phyloP scores from a whole-genome alignment of 1,284 basidiomycete species.

The Cutaneotrichosporon dermatis region DNA sequence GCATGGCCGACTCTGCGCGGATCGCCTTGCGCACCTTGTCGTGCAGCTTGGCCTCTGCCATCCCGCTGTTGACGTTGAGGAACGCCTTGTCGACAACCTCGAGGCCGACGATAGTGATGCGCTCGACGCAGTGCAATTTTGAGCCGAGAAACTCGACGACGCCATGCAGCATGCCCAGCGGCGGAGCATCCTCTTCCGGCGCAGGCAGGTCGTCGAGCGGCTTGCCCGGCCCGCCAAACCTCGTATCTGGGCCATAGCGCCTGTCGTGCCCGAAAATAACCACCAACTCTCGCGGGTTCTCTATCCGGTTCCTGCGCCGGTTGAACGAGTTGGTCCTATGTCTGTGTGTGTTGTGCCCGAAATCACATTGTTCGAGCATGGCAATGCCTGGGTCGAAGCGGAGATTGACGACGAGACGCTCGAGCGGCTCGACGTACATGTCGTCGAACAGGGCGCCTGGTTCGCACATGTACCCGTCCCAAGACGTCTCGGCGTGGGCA shows the following conservation, averaged over 20 bases:
- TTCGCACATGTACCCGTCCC: constrained; percentile 6
- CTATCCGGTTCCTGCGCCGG: constrained; percentile 1
- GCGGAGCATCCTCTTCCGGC: not conserved
- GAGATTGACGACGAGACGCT: constrained; percentile 1
- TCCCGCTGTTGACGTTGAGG: not conserved
- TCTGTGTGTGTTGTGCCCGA: constrained; percentile 3
- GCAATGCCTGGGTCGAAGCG: not conserved
- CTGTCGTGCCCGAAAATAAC: constrained; percentile 1
- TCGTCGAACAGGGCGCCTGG: constrained; percentile 3
- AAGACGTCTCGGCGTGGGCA: constrained; percentile 5
- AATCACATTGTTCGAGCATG: constrained; percentile 2
- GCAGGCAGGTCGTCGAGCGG: not conserved
- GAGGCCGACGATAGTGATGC: constrained; percentile 1
- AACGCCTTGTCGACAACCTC: not conserved
- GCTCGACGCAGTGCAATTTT: constrained; percentile 4
- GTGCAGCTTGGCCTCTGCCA: constrained; percentile 1
- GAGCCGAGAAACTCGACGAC: constrained; percentile 4
- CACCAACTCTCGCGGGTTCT: constrained; percentile 3
- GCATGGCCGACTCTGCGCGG: not conserved
- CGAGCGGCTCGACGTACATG: constrained; percentile 4
- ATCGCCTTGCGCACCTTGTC: constrained; percentile 5
- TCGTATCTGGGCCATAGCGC: not conserved
- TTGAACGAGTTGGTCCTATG: constrained; percentile 1
- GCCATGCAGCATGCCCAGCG: constrained; percentile 1
- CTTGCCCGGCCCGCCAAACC: not conserved